phyloP scores from a whole-genome alignment of 768 basidiomycete genomes.

The Russula dissimulans region DNA sequence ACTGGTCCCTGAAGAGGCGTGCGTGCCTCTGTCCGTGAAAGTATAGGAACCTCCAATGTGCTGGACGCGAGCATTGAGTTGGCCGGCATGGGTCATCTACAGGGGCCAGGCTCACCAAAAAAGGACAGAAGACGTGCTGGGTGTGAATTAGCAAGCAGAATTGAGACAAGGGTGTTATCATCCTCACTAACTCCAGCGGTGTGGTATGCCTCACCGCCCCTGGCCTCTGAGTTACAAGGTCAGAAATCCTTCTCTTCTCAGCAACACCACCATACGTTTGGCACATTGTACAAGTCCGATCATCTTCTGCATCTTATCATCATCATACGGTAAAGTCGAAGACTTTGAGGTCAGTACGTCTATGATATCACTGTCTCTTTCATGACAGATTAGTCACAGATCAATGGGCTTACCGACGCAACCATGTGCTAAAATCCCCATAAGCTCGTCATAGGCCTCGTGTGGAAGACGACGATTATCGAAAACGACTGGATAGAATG shows the following conservation, averaged over 20 bases:
- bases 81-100: neutral
- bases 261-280: neutral
- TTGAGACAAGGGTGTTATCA: too few species aligned
- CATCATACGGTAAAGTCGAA: conserved; percentile 5
- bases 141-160: neutral
- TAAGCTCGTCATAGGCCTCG: conserved; percentile 24
- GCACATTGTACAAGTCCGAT: neutral
- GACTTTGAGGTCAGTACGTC: conserved; percentile 4
- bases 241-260: neutral
- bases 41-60: conserved; percentile 16
- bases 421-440: conserved; percentile 30
- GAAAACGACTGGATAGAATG: conserved; percentile 22
- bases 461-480: neutral
- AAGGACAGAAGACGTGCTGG: conserved; percentile 1
- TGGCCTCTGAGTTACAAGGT: neutral
- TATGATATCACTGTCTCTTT: neutral
- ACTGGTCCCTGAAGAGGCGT: conserved; percentile 2
- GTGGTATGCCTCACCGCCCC: neutral
- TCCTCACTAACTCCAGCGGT: conserved; percentile 2
- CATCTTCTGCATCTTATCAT: neutral
- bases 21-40: conserved; percentile 16
- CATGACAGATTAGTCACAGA: neutral
- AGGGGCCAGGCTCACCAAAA: neutral
- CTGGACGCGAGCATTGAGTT: neutral
- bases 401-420: conserved; percentile 31